Conservation (phyloP, 108 stramenopile genomes). For the Nitzschia sp. region DNA sequence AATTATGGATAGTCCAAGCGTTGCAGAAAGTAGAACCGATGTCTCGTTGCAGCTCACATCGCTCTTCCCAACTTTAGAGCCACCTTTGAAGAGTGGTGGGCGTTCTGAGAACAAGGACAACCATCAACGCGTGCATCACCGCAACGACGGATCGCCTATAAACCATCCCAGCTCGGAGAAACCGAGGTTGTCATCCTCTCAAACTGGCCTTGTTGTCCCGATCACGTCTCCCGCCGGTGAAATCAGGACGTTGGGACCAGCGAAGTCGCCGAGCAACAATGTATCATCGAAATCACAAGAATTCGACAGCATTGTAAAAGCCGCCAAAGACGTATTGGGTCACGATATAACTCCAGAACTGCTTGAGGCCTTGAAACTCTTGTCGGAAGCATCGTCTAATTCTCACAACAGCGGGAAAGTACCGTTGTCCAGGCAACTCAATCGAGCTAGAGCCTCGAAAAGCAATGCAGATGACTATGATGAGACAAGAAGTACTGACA, state of each 20-base stretch:
- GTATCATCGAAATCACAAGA: not conserved
- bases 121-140: not conserved
- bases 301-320: slow-evolving; percentile 8
- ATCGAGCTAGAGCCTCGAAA: not conserved
- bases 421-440: not conserved
- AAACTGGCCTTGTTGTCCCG: no score
- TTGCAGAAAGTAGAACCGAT: slow-evolving; percentile 4
- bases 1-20: not conserved
- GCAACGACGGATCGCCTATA: not conserved
- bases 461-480: slow-evolving; percentile 5
- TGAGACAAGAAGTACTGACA: slow-evolving; percentile 8
- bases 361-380: slow-evolving; percentile 2
- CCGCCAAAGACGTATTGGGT: slow-evolving; percentile 2
- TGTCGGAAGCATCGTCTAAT: not conserved
- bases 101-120: not conserved
- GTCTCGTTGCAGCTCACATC: not conserved
- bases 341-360: slow-evolving; percentile 12
- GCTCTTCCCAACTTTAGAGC: not conserved
- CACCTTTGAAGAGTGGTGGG: not conserved
- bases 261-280: not conserved
- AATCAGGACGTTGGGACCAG: not conserved
- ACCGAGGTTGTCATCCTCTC: no score
- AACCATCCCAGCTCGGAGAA: not conserved
- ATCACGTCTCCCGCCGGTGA: not conserved
- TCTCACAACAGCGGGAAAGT: slow-evolving; percentile 1